A percentile compares a stretch with the other conserved stretches of the same genome.
These are phyloP conservation scores for Pseudogymnoascus sp. DNA, from an alignment of 2,329 filamentous ascomycete genomes.

Conservation along the genomic window DNA sequence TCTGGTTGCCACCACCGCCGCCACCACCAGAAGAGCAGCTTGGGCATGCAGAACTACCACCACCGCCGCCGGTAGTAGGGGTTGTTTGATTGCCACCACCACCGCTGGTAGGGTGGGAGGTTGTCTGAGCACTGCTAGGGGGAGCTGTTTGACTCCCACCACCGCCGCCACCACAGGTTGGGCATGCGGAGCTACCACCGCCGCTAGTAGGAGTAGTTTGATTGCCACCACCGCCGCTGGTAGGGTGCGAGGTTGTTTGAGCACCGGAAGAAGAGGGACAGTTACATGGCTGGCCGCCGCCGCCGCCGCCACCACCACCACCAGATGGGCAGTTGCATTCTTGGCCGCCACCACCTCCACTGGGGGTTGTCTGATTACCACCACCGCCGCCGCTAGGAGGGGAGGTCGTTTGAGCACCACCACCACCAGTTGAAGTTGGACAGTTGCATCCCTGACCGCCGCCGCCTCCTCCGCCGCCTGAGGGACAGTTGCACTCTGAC, in stretches of 20 bases:
- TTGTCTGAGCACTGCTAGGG: not conserved
- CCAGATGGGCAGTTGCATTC: not conserved
- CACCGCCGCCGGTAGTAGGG: not conserved
- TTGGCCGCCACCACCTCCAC: not conserved
- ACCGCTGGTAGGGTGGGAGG: not conserved
- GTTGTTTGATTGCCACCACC: not conserved
- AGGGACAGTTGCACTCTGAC: not conserved
- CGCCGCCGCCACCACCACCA: not conserved
- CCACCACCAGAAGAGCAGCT: not conserved
- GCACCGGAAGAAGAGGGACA: not conserved
- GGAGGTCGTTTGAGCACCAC: not conserved
- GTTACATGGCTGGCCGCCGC: not conserved
- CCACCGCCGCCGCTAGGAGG: not conserved
- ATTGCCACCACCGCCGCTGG: not conserved
- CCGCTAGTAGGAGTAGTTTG: not conserved
- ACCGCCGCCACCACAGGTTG: not conserved
- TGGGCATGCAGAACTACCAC: not conserved
- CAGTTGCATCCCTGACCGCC: not conserved
- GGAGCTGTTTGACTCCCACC: not conserved
- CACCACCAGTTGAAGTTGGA: not conserved
- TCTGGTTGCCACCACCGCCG: not conserved
- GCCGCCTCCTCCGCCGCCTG: not conserved
- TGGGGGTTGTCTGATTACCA: not conserved
- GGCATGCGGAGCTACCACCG: not conserved
- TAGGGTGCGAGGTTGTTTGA: not conserved